Percentiles rank a stretch among this genome's conserved stretches.
Evolutionary conservation across 805 yeast genomes (phyloP).

Genomic region (Starmerella floricola): DNA sequence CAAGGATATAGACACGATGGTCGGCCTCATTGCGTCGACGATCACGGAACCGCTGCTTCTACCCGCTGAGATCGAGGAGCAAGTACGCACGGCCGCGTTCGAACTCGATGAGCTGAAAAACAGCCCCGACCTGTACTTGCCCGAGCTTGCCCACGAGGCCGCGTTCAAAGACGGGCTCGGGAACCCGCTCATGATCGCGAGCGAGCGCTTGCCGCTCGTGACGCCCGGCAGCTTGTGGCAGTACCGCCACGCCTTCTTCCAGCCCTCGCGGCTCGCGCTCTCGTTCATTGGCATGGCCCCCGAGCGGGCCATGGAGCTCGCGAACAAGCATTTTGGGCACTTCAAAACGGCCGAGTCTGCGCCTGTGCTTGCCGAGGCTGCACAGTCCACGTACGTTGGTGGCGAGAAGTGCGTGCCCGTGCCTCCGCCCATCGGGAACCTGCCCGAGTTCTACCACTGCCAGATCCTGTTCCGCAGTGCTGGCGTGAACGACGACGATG

Average conservation of each 20-base stretch:
- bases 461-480: slow-evolving; percentile 82
- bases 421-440: slow-evolving; percentile 46
- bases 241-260: slow-evolving; percentile 55
- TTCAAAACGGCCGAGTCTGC: slow-evolving; percentile 32
- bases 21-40: slow-evolving; percentile 62
- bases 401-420: slow-evolving; percentile 46
- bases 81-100: slow-evolving; percentile 58
- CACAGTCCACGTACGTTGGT: slow-evolving; percentile 47
- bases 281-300: slow-evolving; percentile 80
- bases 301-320: slow-evolving; percentile 51
- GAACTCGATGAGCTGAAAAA: slow-evolving; percentile 73
- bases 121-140: slow-evolving; percentile 74
- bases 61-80: slow-evolving; percentile 60
- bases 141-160: slow-evolving; percentile 77
- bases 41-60: slow-evolving; percentile 58
- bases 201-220: slow-evolving; percentile 48
- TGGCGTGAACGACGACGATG: slow-evolving; percentile 70
- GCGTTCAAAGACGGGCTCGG: slow-evolving; percentile 78
- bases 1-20: slow-evolving; percentile 68
- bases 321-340: slow-evolving; percentile 51
- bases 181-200: slow-evolving; percentile 71
- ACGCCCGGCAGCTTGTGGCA: slow-evolving; percentile 40
- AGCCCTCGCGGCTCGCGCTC: slow-evolving; percentile 70
- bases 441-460: slow-evolving; percentile 73
- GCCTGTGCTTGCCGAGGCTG: no score